A percentile compares a stretch with the other conserved stretches of the same genome.
These are phyloP conservation scores for Aspergillus udagawae DNA, from an alignment of 2,329 filamentous ascomycete genomes.

Conservation along the genomic window DNA sequence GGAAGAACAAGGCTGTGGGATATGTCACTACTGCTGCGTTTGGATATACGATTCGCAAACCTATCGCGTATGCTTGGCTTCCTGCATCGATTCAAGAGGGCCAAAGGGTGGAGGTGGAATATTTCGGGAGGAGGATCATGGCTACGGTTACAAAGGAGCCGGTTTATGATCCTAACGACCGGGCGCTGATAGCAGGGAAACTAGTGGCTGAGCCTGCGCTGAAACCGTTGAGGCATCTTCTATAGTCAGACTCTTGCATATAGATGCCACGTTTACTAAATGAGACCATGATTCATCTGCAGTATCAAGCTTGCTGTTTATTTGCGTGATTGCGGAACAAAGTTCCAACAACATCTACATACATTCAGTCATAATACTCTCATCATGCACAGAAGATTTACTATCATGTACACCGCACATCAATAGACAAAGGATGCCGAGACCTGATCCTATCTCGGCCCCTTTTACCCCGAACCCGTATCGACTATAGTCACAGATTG, in stretches of 20 bases:
- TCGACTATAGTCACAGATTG: not conserved
- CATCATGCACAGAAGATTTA: no score
- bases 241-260: not conserved
- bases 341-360: not conserved
- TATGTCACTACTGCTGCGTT: conserved; percentile 61
- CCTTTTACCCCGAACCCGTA: not conserved
- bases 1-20: conserved; percentile 45
- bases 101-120: conserved; percentile 55
- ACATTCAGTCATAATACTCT: not conserved
- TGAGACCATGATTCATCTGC: not conserved
- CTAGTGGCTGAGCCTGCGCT: not conserved
- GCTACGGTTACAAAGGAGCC: conserved; percentile 54
- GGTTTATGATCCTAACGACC: conserved; percentile 39
- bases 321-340: no score
- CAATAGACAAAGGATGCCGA: not conserved
- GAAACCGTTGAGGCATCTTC: not conserved
- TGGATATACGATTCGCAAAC: conserved; percentile 56
- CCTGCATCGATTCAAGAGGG: conserved; percentile 47
- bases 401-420: no score
- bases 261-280: not conserved
- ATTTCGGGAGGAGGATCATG: conserved; percentile 53
- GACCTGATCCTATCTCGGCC: no score
- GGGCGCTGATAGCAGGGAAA: not conserved
- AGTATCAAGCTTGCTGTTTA: not conserved
- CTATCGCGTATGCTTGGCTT: conserved; percentile 58